These are phyloP conservation scores for Podaxis sp. DNA, from an alignment of 768 basidiomycete species.

Conservation along the genomic window DNA sequence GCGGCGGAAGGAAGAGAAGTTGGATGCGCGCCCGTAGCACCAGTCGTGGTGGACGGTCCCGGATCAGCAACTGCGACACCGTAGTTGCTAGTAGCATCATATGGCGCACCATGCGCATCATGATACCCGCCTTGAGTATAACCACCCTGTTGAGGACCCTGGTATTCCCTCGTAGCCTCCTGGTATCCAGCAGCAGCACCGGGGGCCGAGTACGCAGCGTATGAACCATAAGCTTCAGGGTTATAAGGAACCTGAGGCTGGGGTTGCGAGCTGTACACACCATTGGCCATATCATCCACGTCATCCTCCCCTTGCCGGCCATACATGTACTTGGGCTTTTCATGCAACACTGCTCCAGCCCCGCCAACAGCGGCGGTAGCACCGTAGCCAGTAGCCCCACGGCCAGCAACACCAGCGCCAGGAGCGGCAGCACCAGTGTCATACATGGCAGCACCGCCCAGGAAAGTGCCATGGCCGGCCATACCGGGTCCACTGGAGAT, in stretches of 20 bases:
- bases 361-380: constrained; percentile 10
- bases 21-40: constrained; percentile 2
- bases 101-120: constrained; percentile 13
- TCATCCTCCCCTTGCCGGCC: constrained; percentile 29
- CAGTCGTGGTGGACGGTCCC: not conserved
- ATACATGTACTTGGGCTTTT: constrained; percentile 31
- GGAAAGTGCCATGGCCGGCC: constrained; percentile 36
- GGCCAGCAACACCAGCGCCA: constrained; percentile 8
- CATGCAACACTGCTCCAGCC: not conserved
- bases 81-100: constrained; percentile 12
- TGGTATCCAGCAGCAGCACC: constrained; percentile 22
- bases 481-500: constrained; percentile 29
- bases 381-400: constrained; percentile 12
- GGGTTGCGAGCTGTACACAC: constrained; percentile 38
- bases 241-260: constrained; percentile 34
- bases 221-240: constrained; percentile 39
- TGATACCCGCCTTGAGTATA: constrained; percentile 18
- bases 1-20: not conserved
- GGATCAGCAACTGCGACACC: constrained; percentile 20
- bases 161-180: constrained; percentile 27
- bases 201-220: constrained; percentile 27
- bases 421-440: constrained; percentile 20
- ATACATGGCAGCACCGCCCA: constrained; percentile 33
- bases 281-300: constrained; percentile 27
- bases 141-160: constrained; percentile 24